These are phyloP conservation scores for Thymus quinquecostatus DNA, from an alignment of 257 asterid species.

Conservation along the genomic window DNA sequence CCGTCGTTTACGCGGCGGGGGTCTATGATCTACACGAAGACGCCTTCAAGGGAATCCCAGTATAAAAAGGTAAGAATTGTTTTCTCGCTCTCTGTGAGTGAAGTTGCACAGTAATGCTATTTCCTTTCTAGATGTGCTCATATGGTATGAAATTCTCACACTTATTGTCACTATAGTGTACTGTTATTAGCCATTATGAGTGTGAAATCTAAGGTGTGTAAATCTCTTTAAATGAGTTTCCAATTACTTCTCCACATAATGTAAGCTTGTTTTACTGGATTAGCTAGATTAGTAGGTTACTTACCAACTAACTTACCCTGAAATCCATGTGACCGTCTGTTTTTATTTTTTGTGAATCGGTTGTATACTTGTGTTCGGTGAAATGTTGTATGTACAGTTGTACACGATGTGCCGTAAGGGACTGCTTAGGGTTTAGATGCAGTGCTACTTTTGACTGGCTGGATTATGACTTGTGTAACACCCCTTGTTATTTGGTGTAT, in stretches of 20 bases:
- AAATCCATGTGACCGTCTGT: background rate
- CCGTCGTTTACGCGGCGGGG: conserved; percentile 80
- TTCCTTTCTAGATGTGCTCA: conserved; percentile 14
- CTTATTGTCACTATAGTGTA: too few species aligned
- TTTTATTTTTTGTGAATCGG: conserved; percentile 3
- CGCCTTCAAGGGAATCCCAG: conserved; percentile 82
- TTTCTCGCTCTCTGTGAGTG: background rate
- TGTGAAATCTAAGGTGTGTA: background rate
- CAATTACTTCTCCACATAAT: conserved; percentile 11
- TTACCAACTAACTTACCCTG: conserved; percentile 2
- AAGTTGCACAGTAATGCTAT: background rate
- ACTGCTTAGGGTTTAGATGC: background rate
- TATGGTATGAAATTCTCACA: too few species aligned
- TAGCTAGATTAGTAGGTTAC: conserved; percentile 10
- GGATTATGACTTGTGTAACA: background rate
- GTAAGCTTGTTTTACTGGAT: conserved; percentile 18
- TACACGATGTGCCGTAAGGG: background rate
- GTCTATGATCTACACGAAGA: conserved; percentile 86
- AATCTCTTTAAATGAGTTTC: conserved; percentile 20
- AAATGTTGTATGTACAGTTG: background rate
- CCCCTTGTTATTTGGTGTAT: conserved; percentile 5
- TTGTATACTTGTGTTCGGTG: conserved; percentile 18
- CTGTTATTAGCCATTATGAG: too few species aligned
- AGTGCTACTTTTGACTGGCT: conserved; percentile 4
- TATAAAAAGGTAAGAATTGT: conserved; percentile 58